Base-by-base conservation (phyloP, 148 eudicot genomes). In the Nepenthes mirabilis region DNA sequence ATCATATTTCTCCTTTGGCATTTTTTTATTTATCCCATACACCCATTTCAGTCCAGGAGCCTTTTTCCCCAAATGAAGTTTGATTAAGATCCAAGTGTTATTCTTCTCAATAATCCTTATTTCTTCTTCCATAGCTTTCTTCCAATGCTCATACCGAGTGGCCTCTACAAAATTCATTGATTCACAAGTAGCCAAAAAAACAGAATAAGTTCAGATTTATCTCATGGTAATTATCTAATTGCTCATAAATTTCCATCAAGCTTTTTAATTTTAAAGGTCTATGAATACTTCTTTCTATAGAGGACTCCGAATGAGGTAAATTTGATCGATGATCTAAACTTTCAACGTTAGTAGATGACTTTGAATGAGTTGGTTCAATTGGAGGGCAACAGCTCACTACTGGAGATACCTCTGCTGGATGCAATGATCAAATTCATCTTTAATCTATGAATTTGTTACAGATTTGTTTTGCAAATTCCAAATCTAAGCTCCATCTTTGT, bases 41-140 rank as follows among this genome's bases (percentile, higher is more conserved):
- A 32, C 36, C 37, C 58, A 6, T 7, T 55, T 55, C 6, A 55
- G 36, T 1, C 37, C 58, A 23, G 33, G 32, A 5, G 13, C 23
- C 36, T 32, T 55, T n/a, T 55, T 36, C 6, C 36, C 58, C 2
- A 2, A 2, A 3, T n/a, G 37, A 55, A 55, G 58, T 5, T 55
- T 23, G 7, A 3, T 32, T 2, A 55, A 7, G 36, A 32, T 36
- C 62, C 51, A 37, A 2, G 14, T 40, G n/a, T 37, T 23, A 1
- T 58, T 37, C 14, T 58, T 58, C 23, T 58, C 33, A 13, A 40
- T 58, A 1, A 48, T 23, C 5, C 0, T 10, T 11, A 37, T 58
- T 14, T 58, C 23, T 2, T 58, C 61, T 11, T 58, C 33, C 61
- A 37, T 58, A 11, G 47, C 61, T 58, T 37, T 37, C 5, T 10